Evolutionary conservation across 2,329 filamentous ascomycete genomes (phyloP), one percentile per base, ranked within the genome.

Genomic region (Claviceps sp.): DNA sequence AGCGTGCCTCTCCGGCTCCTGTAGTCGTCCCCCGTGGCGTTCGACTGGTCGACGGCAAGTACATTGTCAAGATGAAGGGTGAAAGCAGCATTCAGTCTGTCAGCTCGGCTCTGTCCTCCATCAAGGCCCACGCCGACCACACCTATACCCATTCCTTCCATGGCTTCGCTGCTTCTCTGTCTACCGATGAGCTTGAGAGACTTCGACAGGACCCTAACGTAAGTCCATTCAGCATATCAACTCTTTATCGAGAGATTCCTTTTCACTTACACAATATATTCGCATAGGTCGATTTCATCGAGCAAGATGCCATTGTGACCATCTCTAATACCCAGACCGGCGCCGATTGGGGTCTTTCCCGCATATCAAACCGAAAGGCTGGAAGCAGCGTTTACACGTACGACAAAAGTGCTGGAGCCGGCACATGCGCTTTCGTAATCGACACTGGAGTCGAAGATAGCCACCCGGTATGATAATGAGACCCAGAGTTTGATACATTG

Each of bases 281-380:
- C 5, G 24, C 20, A 36, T 40, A 61, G 58, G 57, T 54, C 41
- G 65, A 67, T 16, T 71, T 64, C 56, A 62, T 73, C 37, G 69
- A 73, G 61, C 65, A 68, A 52, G 70, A 74, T 54, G 63, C 60
- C 45, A 55, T 63, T 36, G 59, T 72, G 46, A 62, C 86, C 72
- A 86, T 87, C 54, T 64, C 48, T 63, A 70, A 49, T n/a, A 62
- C 62, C 16, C 70, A 74, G 58, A 51, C 50, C 24, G 57, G 60
- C 44, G 67, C 71, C n/a, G 63, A 67, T 20, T 72, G 69, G 70
- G 68, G 68, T 18, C 61, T 71, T 20, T 61, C 65, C 2, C 63
- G 69, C n/a, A 58, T 72, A 45, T 71, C 69, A 13, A 65, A 58
- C 60, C 55, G 57, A 16, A 26, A 30, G n/a, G 56, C 61, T 3